A percentile compares a stretch with the other conserved stretches of the same genome.
Evolutionary conservation across 129 eudicot genomes (phyloP).

Genomic region (Lactuca sativa): DNA sequence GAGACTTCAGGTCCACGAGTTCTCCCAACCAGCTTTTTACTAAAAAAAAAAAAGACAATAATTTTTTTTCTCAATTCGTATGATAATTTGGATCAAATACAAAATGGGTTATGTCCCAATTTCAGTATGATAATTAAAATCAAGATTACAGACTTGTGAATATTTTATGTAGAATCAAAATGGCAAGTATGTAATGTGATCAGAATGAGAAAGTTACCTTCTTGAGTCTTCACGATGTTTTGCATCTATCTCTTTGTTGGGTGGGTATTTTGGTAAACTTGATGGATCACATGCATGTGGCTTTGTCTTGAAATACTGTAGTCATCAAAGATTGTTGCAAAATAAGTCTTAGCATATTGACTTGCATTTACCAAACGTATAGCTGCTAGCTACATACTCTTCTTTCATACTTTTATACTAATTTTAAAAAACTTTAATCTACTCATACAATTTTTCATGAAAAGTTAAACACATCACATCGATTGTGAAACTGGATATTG

Average conservation of each 20-base stretch:
- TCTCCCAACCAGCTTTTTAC: slow-evolving; percentile 66
- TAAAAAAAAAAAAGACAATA: slow-evolving; percentile 25
- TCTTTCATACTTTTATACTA: background rate
- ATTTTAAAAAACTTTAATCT: background rate
- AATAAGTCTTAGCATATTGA: background rate
- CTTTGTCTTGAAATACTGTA: slow-evolving; percentile 74
- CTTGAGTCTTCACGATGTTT: slow-evolving; percentile 80
- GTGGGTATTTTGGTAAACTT: slow-evolving; percentile 88
- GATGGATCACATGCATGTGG: slow-evolving; percentile 96
- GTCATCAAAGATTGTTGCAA: slow-evolving; percentile 7
- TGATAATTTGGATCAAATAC: slow-evolving; percentile 10
- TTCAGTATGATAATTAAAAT: background rate
- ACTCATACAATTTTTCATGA: background rate
- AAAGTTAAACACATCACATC: background rate
- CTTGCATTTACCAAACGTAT: background rate
- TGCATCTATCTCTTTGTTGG: slow-evolving; percentile 97
- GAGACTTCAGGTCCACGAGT: slow-evolving; percentile 69
- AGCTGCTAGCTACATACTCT: background rate
- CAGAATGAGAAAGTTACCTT: slow-evolving; percentile 44
- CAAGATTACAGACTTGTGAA: background rate
- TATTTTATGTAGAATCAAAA: background rate
- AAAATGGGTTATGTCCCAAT: slow-evolving; percentile 6
- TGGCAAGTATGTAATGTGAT: too few relatives aligned
- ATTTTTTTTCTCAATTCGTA: background rate
- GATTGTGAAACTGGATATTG: background rate